Conservation (phyloP, 768 basidiomycete species). For the Cystofilobasidium macerans region DNA sequence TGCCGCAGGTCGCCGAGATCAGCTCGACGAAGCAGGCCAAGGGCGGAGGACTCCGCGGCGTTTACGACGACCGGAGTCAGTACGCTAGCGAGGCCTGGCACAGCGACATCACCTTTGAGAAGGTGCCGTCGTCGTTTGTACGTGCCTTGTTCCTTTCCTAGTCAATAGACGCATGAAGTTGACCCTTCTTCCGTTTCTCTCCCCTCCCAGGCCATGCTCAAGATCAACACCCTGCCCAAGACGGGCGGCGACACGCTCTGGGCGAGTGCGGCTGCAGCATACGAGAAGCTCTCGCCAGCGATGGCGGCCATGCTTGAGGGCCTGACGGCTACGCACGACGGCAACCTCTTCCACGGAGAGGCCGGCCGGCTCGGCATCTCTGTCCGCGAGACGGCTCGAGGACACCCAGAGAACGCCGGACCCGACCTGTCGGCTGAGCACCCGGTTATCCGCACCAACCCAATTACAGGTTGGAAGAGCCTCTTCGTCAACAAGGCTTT, state of each 20-base stretch:
- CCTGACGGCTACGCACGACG: slow-evolving; percentile 36
- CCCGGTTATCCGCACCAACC: slow-evolving; percentile 39
- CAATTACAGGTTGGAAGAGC: slow-evolving; percentile 13
- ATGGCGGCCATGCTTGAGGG: slow-evolving; percentile 34
- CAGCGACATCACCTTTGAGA: slow-evolving; percentile 38
- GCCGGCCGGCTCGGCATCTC: slow-evolving; percentile 32
- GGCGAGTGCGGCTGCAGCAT: slow-evolving; percentile 33
- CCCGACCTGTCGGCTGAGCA: slow-evolving; percentile 35
- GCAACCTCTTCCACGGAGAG: slow-evolving; percentile 37
- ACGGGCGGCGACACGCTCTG: slow-evolving; percentile 38
- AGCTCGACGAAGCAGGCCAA: slow-evolving; percentile 31
- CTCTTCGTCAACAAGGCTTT: slow-evolving; percentile 28
- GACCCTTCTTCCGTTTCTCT: no score
- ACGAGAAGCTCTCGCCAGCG: slow-evolving; percentile 35
- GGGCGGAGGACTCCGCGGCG: slow-evolving; percentile 31
- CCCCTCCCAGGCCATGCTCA: slow-evolving; percentile 37
- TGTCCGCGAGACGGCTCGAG: slow-evolving; percentile 33
- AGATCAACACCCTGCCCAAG: slow-evolving; percentile 36
- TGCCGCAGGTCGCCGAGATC: slow-evolving; percentile 35
- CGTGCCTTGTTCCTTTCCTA: no score
- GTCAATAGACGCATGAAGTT: no score
- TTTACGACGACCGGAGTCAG: slow-evolving; percentile 21
- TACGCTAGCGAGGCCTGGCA: slow-evolving; percentile 24
- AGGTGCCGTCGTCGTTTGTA: slow-evolving; percentile 34
- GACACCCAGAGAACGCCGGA: slow-evolving; percentile 36